Evolutionary conservation across 2,329 filamentous ascomycete genomes (phyloP), one percentile per base, ranked within the genome.

Genomic region (Penicillium sp.): DNA sequence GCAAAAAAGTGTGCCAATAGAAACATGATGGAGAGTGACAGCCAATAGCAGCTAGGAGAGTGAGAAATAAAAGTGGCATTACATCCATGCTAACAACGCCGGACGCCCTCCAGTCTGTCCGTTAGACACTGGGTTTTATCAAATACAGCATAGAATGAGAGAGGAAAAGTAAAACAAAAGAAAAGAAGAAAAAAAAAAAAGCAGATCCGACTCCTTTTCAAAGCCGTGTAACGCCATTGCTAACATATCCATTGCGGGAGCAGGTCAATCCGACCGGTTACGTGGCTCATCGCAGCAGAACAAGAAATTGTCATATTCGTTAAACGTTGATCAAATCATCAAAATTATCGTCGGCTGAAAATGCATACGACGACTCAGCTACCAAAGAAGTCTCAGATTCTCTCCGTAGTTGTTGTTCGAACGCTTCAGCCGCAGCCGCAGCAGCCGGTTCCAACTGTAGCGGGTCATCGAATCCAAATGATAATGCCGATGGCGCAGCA

Each of bases 381-480:
- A 62, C 53, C 16, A 72, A 55, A 4, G 70, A 68, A 0, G 63
- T 59, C 37, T 70, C 68, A 5, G 70, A 70, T 26, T 69, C 67
- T 1, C 69, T 64, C 9, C 68, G 69, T 33, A 72, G 52, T 58
- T 70, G 66, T 50, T 71, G 69, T 45, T 71, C 68, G 45, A 70
- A 58, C 3, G 55, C 60, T 31, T 64, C 60, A 4, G 61, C 58
- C 2, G 60, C 60, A 2, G 62, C 61, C 0, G 58, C 41, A 0
- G 52, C 56, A 11, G 57, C 56, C 0, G 68, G 57, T 24, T 70
- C 70, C 43, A 71, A 55, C 24, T 68, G 68, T 53, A 72, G 31
- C 3, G 67, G 54, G 46, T 73, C 70, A 52, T 73, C 70, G 22
- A 73, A 73, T 13, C 70, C 70, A 57, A 73, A 73, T 1, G 70